phyloP scores from a whole-genome alignment of 805 yeast species.

The Wickerhamomyces chaumierensis region DNA sequence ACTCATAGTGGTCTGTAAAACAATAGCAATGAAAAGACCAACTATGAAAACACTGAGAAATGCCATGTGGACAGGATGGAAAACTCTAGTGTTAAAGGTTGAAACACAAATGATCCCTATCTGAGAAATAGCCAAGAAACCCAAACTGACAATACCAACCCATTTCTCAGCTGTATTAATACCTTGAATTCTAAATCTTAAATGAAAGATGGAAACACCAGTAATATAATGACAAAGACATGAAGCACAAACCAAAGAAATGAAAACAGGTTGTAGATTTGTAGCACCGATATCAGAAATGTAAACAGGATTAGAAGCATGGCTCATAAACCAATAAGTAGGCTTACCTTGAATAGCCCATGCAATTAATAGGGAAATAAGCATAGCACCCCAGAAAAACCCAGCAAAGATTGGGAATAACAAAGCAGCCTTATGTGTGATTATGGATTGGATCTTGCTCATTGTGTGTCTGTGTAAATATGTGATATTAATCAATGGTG shows the following conservation, averaged over 20 bases:
- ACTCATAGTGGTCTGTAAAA: neutral
- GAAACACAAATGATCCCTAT: constrained; percentile 66
- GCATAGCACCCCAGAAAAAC: constrained; percentile 85
- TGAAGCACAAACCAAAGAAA: constrained; percentile 66
- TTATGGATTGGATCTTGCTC: too few species aligned
- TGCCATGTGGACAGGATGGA: constrained; percentile 43
- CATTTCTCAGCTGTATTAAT: constrained; percentile 15
- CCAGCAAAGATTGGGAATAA: neutral
- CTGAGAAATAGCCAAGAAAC: constrained; percentile 47
- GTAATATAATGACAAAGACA: constrained; percentile 63
- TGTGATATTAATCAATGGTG: too few species aligned
- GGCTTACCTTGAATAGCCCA: constrained; percentile 84
- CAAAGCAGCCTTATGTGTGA: too few species aligned
- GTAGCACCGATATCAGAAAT: constrained; percentile 87
- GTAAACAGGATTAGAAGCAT: constrained; percentile 44
- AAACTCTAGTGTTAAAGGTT: constrained; percentile 53
- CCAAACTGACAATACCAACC: constrained; percentile 26
- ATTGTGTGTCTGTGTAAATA: too few species aligned
- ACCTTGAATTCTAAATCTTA: constrained; percentile 38
- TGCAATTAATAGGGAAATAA: constrained; percentile 60
- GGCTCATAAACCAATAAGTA: constrained; percentile 41
- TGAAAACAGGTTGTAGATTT: constrained; percentile 72
- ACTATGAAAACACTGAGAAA: constrained; percentile 70
- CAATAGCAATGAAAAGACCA: constrained; percentile 31
- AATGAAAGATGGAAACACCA: constrained; percentile 46